These are phyloP conservation scores for Niveomyces coronatus DNA, from an alignment of 2,329 filamentous ascomycete genomes.

Conservation along the genomic window DNA sequence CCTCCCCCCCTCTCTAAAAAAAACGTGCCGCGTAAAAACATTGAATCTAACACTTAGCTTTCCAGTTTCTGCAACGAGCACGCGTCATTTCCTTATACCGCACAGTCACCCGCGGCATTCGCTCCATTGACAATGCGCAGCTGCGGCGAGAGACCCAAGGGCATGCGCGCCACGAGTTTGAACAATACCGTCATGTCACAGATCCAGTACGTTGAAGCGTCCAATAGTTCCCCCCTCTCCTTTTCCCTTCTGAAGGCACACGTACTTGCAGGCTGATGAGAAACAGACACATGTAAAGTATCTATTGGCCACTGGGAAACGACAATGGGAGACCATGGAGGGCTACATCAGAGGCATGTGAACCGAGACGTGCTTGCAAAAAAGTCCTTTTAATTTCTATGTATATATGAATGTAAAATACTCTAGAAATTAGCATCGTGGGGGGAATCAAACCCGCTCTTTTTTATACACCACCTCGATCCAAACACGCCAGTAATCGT, in stretches of 20 bases:
- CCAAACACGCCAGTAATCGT: conserved; percentile 13
- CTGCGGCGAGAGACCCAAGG: conserved; percentile 45
- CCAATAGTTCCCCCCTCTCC: not conserved
- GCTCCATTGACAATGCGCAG: conserved; percentile 37
- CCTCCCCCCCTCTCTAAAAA: not conserved
- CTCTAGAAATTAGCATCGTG: too few relatives aligned
- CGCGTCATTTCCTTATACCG: conserved; percentile 49
- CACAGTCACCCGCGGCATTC: conserved; percentile 44
- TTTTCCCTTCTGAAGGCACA: too few relatives aligned
- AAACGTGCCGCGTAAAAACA: not conserved
- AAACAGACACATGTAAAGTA: conserved; percentile 49
- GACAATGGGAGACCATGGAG: conserved; percentile 54
- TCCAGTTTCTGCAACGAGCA: conserved; percentile 48
- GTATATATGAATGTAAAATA: too few relatives aligned
- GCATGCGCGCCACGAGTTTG: conserved; percentile 51
- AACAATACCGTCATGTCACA: conserved; percentile 44
- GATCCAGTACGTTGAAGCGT: conserved; percentile 45
- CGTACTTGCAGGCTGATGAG: too few relatives aligned
- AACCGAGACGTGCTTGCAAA: too few relatives aligned
- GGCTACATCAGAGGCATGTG: conserved; percentile 29
- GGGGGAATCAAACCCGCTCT: too few relatives aligned
- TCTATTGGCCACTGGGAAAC: conserved; percentile 53
- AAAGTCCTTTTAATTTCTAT: too few relatives aligned
- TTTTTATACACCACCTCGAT: not conserved
- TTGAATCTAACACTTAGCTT: not conserved